Evolutionary conservation across 2,329 filamentous ascomycete species (phyloP), one percentile per base, ranked within the genome.

Genomic region (Nemania sp.): DNA sequence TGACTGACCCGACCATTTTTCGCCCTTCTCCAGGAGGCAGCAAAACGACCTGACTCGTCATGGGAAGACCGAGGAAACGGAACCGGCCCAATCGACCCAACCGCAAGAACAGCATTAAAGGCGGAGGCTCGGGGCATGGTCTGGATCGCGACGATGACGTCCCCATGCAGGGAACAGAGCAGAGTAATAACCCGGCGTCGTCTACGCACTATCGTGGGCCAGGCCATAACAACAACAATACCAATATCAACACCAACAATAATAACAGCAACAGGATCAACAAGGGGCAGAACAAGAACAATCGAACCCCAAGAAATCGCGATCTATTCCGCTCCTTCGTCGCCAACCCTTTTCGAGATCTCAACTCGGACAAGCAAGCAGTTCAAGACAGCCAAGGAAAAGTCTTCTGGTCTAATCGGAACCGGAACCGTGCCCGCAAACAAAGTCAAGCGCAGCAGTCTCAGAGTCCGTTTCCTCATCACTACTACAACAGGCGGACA

Each of bases 121-220:
- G 17, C 20, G 6, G 26, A 9, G 24, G 19, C 14, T 5, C 6
- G 17, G 24, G 47, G n/a, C 24, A 49, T 8, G 15, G 34, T 2
- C 43, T 48, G 5, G 54, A 57, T 7, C 40, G 48, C 49, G 64
- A 66, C 34, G 59, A 62, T 41, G 64, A 67, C 43, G 51, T 60
- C 37, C 42, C 31, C 30, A 66, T 66, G 64, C 51, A 49, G 22
- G 62, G 57, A 26, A 44, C 43, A 22, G 50, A 58, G 15, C 26
- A 53, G 6, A 22, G 51, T 1, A 30, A 26, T 8, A 39, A 23
- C 36, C 9, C 39, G 5, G 9, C 39, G 40, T 20, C 30, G 33
- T 36, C 37, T 11, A 39, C 6, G 31, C 30, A 9, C 1, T 31
- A 23, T 4, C 49, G 49, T 15, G 37, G 43, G 11, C 34, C 34